Evolutionary conservation across 2,329 filamentous ascomycete genomes (phyloP).

Genomic region (Apiospora saccharicola): DNA sequence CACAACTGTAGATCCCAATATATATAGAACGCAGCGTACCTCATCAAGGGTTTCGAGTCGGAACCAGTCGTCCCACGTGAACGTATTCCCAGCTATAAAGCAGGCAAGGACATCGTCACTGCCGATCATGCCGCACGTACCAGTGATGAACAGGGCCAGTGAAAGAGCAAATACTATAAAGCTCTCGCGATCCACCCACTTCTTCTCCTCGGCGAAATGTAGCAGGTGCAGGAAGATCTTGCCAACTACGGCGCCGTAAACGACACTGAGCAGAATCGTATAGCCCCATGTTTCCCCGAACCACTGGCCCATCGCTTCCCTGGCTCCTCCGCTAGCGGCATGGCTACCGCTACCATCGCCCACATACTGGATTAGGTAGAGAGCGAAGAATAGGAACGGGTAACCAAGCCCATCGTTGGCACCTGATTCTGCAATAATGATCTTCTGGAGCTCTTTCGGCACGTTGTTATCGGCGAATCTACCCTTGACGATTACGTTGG

Average conservation of each 20-base stretch:
- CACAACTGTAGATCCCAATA: not conserved
- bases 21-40: slow-evolving; percentile 34
- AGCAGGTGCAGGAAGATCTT: slow-evolving; percentile 84
- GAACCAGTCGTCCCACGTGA: slow-evolving; percentile 96
- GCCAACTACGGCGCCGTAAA: slow-evolving; percentile 80
- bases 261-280: slow-evolving; percentile 77
- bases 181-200: slow-evolving; percentile 85
- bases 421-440: slow-evolving; percentile 83
- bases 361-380: slow-evolving; percentile 83
- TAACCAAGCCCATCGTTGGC: slow-evolving; percentile 91
- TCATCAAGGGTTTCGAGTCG: slow-evolving; percentile 88
- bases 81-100: slow-evolving; percentile 89
- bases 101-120: slow-evolving; percentile 91
- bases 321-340: slow-evolving; percentile 64
- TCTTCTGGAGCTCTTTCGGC: slow-evolving; percentile 80
- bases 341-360: slow-evolving; percentile 58
- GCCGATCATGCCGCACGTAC: slow-evolving; percentile 86
- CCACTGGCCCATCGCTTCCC: slow-evolving; percentile 78
- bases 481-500: slow-evolving; percentile 90
- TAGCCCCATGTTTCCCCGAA: slow-evolving; percentile 88
- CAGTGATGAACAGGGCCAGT: slow-evolving; percentile 84
- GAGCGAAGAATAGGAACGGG: slow-evolving; percentile 83
- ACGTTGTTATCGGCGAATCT: slow-evolving; percentile 93
- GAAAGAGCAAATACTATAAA: slow-evolving; percentile 88
- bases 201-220: slow-evolving; percentile 82